These are phyloP conservation scores for Arxiozyma telluris DNA, from an alignment of 1,139 yeast species.

Conservation along the genomic window DNA sequence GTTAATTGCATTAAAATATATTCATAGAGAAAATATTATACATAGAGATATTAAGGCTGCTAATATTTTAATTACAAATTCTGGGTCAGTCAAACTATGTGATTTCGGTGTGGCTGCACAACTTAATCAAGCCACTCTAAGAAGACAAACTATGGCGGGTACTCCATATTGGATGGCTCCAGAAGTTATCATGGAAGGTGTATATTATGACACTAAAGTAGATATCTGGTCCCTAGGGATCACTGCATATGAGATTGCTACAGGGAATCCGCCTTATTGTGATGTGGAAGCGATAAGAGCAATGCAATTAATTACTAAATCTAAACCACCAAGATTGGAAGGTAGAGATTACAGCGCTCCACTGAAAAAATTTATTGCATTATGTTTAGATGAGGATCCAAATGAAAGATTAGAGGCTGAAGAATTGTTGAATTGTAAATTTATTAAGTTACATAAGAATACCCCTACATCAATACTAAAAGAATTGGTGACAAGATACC, in stretches of 20 bases:
- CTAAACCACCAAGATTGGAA: constrained; percentile 89
- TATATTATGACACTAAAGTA: constrained; percentile 72
- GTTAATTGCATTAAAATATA: constrained; percentile 64
- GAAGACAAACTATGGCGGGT: constrained; percentile 94
- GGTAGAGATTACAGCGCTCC: constrained; percentile 72
- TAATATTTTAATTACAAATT: constrained; percentile 78
- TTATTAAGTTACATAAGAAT: constrained; percentile 53
- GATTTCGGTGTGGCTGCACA: constrained; percentile 99
- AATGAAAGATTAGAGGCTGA: constrained; percentile 83
- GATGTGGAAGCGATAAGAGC: constrained; percentile 94
- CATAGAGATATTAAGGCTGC: constrained; percentile 97
- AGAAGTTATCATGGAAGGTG: constrained; percentile 92
- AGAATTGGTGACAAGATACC: constrained; percentile 73
- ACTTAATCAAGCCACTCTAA: constrained; percentile 62
- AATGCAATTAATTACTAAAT: constrained; percentile 84
- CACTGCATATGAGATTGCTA: constrained; percentile 86
- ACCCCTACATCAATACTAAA: constrained; percentile 53
- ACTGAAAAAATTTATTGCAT: constrained; percentile 80
- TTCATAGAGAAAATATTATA: constrained; percentile 83
- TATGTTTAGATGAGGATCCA: constrained; percentile 90
- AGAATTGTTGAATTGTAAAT: constrained; percentile 64
- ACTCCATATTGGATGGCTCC: constrained; percentile 99
- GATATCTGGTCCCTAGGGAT: constrained; percentile 94
- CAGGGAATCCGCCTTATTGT: constrained; percentile 96
- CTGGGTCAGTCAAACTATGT: constrained; percentile 84